Conservation (phyloP, 768 basidiomycete species). For the Tricholoma saponaceum region DNA sequence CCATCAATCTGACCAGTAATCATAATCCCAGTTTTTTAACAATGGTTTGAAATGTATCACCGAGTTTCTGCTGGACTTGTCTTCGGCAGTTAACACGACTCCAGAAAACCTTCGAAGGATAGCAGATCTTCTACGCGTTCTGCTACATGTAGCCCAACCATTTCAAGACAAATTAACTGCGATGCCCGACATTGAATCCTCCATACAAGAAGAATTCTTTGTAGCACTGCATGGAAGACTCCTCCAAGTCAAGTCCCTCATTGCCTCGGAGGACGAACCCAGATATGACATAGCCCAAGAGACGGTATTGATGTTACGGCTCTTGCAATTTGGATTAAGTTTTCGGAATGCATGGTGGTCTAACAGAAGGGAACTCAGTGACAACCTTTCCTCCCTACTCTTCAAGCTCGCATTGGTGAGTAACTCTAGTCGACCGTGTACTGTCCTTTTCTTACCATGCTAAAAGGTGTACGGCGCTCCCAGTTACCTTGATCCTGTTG, state of each 20-base stretch:
- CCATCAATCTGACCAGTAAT: neutral
- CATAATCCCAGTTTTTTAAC: constrained; percentile 57
- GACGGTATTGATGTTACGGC: constrained; percentile 55
- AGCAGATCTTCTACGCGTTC: constrained; percentile 65
- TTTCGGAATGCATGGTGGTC: constrained; percentile 57
- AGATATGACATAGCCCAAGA: constrained; percentile 31
- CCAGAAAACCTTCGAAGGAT: constrained; percentile 45
- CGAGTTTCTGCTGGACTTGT: constrained; percentile 42
- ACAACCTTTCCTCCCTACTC: constrained; percentile 36
- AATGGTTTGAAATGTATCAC: constrained; percentile 66
- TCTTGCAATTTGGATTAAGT: constrained; percentile 71
- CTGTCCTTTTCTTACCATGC: constrained; percentile 3
- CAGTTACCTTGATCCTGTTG: constrained; percentile 47
- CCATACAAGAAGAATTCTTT: constrained; percentile 57
- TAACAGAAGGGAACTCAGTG: constrained; percentile 42
- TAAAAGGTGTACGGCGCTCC: constrained; percentile 53
- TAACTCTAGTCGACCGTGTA: constrained; percentile 13
- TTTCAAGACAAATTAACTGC: constrained; percentile 43
- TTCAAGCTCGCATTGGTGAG: constrained; percentile 52
- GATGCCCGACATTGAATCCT: constrained; percentile 46
- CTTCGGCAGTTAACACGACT: constrained; percentile 23
- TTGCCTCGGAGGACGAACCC: constrained; percentile 19
- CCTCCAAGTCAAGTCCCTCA: constrained; percentile 31
- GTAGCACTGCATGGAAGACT: constrained; percentile 45
- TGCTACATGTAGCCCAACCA: constrained; percentile 66